phyloP scores from a whole-genome alignment of 202 grass and related monocot species.

The Tripidium arundinaceum region DNA sequence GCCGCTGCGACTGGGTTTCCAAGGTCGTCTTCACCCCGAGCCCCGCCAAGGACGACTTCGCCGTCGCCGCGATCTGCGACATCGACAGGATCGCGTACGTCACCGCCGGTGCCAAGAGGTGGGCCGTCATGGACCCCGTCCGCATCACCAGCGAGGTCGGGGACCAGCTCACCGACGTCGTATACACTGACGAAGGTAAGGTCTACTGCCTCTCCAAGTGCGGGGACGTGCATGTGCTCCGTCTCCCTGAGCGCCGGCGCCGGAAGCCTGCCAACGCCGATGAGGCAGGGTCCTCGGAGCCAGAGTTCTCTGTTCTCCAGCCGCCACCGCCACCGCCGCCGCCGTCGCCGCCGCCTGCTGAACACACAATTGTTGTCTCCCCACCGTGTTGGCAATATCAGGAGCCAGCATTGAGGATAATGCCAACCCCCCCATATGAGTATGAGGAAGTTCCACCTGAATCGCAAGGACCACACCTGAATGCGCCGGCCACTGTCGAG shows the following conservation, averaged over 20 bases:
- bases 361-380: neutral
- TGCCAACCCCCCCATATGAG: too few relatives aligned
- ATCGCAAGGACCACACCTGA: constrained; percentile 34
- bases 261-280: constrained; percentile 34
- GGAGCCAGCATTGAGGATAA: too few relatives aligned
- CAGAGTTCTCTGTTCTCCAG: neutral
- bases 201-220: constrained; percentile 57
- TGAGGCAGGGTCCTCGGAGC: constrained; percentile 28
- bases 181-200: constrained; percentile 52
- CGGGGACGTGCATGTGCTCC: constrained; percentile 49
- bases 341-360: neutral
- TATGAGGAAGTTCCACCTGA: constrained; percentile 10
- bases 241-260: constrained; percentile 43
- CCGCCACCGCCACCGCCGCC: too few relatives aligned
- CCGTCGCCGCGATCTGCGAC: constrained; percentile 53
- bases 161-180: constrained; percentile 52
- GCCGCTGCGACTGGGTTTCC: constrained; percentile 54
- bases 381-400: neutral
- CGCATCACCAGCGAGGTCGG: constrained; percentile 29
- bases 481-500: constrained; percentile 31
- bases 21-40: constrained; percentile 54
- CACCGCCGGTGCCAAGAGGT: constrained; percentile 50
- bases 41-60: constrained; percentile 48
- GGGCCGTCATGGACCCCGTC: constrained; percentile 43
- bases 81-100: constrained; percentile 55